Evolutionary conservation across 129 eudicot genomes (phyloP), one percentile per base, ranked within the genome.

Genomic region (Artemisia tridentata): DNA sequence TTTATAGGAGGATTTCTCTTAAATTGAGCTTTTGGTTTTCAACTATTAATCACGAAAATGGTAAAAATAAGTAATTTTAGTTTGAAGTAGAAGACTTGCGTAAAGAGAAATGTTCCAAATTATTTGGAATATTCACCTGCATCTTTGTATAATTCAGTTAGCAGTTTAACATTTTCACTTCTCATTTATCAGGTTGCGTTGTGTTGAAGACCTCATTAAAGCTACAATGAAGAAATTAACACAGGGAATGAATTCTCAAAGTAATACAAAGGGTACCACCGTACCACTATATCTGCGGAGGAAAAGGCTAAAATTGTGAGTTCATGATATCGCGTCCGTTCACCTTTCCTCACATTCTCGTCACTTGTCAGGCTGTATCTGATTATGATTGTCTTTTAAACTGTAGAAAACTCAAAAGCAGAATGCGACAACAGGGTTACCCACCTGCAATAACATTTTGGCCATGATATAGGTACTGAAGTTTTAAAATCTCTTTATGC

Each of bases 371-470:
- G 18, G 55, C n/a, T 55, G n/a, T 7, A 57, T 56, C 17, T 57
- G 12, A 88, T 89, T 88, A 74, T 86, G 58, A 54, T 21, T 51
- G 13, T 59, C 27, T 71, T 51, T 43, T 56, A 23, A 65, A 69
- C 9, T 88, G 82, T 92, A 92, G 98, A 89, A 86, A 86, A 72
- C 81, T 52, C 87, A 92, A 69, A 89, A 81, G 83, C 96, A 88
- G 84, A 88, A 92, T 78, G 81, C 96, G 41, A 84, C 91, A 11
- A 82, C 96, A 59, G 98, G 98, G 41, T 80, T 92, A 80, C 83
- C 90, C 23, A 92, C 96, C 49, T 92, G 98, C 89, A 92, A 92
- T 64, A 92, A 92, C 72, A 92, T 92, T 63, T 79, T 92, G 79
- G 91, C 98, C 58, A 92, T 92, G 96, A 85, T 90, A 27, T 88